Base-by-base conservation (phyloP, 345 rosid species). In the Arabidopsis arenosa region DNA sequence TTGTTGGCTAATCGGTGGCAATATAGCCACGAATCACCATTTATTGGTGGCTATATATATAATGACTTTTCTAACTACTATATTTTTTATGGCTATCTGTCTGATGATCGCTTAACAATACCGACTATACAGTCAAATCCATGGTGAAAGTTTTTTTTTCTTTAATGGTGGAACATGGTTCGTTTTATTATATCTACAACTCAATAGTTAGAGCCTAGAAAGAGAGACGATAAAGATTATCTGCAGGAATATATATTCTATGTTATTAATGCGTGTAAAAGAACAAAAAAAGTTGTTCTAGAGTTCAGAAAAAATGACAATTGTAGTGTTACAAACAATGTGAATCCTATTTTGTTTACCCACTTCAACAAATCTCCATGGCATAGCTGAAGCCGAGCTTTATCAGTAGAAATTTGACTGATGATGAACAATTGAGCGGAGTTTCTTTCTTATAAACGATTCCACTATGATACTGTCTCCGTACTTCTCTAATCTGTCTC, bases 251-350 rank as follows among this genome's bases (percentile, higher is more conserved):
- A 61, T 35, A 68, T 54, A 2, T 17, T 54, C 37, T 36, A 70
- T 70, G 60, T 76, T 45, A 70, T 70, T 77, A 56, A 64, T 63
- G 14, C 59, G 76, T 77, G 53, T 77, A 21, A 56, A 44, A 17
- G 10, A 63, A 70, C 72, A 70, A 56, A 67, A 70, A 32, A 55
- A 32, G 68, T 51, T 66, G 54, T 56, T 23, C 26, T 14, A 28
- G 17, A 58, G 59, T 77, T 39, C 0, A n/a, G 1, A 5, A 35
- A 53, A 63, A 7, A 44, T 63, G 61, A 70, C 14, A 63, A 63
- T 33, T 56, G 72, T 70, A 72, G 39, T 32, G 64, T 49, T 78
- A 78, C 81, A 79, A 79, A 73, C 64, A 73, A 78, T 28, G 39
- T 73, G 78, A 78, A 51, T 66, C 77, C 59, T 51, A 53, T 68